These are phyloP conservation scores for Favolaschia claudopus DNA, from an alignment of 768 basidiomycete species.

Conservation along the genomic window DNA sequence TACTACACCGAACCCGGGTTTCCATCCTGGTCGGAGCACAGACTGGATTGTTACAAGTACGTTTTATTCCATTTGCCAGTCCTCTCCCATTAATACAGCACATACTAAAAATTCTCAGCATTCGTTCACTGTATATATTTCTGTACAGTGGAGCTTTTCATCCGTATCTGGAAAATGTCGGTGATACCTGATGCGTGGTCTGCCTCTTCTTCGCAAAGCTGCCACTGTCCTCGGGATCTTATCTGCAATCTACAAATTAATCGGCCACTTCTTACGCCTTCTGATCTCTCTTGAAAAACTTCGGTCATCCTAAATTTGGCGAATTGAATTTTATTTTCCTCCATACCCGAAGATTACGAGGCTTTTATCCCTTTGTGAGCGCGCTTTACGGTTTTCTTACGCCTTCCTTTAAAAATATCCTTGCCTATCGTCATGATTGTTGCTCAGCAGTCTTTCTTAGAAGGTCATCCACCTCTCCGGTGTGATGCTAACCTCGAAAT, in stretches of 20 bases:
- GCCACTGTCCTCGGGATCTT: conserved; percentile 4
- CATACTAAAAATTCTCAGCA: too few relatives aligned
- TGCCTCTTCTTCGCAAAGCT: too few relatives aligned
- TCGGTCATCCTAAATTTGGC: background rate
- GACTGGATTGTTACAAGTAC: too few relatives aligned
- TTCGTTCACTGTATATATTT: too few relatives aligned
- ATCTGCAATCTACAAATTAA: conserved; percentile 5
- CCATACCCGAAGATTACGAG: conserved; percentile 21
- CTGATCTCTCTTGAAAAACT: conserved; percentile 9
- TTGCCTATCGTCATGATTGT: background rate
- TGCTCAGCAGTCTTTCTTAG: too few relatives aligned
- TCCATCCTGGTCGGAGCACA: too few relatives aligned
- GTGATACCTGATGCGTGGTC: too few relatives aligned
- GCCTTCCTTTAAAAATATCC: background rate
- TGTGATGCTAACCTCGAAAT: background rate
- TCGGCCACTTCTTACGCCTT: background rate
- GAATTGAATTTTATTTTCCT: background rate
- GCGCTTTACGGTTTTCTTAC: background rate
- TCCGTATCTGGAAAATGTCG: too few relatives aligned
- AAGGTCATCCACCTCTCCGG: background rate
- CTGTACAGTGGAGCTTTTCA: too few relatives aligned
- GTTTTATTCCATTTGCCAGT: too few relatives aligned
- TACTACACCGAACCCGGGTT: too few relatives aligned
- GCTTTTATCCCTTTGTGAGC: conserved; percentile 3
- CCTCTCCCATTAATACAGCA: too few relatives aligned